Base-by-base conservation (phyloP, 345 rosid species). In the Hibiscus syriacus region DNA sequence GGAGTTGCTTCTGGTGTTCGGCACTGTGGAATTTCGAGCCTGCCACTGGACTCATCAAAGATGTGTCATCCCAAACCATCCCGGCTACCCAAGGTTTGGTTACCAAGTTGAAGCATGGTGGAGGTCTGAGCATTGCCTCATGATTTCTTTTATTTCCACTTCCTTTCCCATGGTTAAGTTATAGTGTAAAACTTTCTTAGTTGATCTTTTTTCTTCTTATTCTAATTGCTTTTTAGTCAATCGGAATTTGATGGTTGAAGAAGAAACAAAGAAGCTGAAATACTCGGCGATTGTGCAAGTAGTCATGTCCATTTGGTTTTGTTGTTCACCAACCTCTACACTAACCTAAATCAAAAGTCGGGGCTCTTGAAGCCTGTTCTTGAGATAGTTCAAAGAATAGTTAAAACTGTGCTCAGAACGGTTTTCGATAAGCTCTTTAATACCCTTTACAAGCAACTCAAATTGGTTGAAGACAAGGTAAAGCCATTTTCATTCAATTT, bases 341-440 rank as follows among this genome's bases (percentile, higher is more conserved):
- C 70, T 2, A 80, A 84, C 73, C 93, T 88, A 4, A 92, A 92
- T 81, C 96, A 88, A 22, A 81, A 76, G 81, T 78, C 87, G 0
- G 97, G 99, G 34, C 93, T 88, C 3, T 73, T 92, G 82, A 94
- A 89, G 72, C 72, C 92, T 3, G 90, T 92, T 14, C 87, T 94
- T 64, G 96, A 92, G 78, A 83, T 91, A 17, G 81, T 86, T 0
- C 97, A 92, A 75, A 93, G 88, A n/a, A 83, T 90, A 1, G 87
- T 94, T 16, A 89, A 84, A 82, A 86, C 66, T 11, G 85, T 94
- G 17, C 85, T 92, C 0, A 85, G 88, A 29, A 97, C 93, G 45
- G 96, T 92, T 1, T 84, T 82, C 38, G 72, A 81, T 6, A 89
- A 88, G 67, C 89, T 72, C 78, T 92, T 85, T 14, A 89, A 78